Percentiles rank a stretch among this genome's conserved stretches.
These are phyloP conservation scores for Pulveroboletus sp. DNA, from an alignment of 768 basidiomycete genomes.

Conservation along the genomic window DNA sequence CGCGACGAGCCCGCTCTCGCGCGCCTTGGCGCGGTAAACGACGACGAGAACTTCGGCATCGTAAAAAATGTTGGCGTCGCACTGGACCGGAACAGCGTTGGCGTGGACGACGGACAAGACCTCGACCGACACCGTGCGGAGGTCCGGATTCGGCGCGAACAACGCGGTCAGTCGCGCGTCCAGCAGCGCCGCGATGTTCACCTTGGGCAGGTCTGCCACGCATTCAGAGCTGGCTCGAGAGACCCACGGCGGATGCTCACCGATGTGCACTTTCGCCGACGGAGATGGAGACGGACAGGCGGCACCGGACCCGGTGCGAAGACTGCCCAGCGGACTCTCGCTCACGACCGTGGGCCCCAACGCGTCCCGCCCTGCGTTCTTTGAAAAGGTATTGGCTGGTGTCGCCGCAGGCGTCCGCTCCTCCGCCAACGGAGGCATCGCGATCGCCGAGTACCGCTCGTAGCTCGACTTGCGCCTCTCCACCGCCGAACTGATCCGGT, in stretches of 20 bases:
- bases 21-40: conserved; percentile 65
- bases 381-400: conserved; percentile 52
- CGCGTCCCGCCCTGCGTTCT: conserved; percentile 14
- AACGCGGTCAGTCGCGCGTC: conserved; percentile 10
- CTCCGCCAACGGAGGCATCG: conserved; percentile 64
- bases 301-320: conserved; percentile 2
- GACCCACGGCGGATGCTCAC: conserved; percentile 20
- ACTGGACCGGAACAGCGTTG: conserved; percentile 43
- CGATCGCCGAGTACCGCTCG: conserved; percentile 60
- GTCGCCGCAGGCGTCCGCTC: conserved; percentile 57
- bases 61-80: conserved; percentile 57
- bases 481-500: conserved; percentile 21
- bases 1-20: conserved; percentile 57
- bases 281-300: neutral
- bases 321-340: conserved; percentile 12
- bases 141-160: conserved; percentile 32
- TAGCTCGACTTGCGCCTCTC: conserved; percentile 67
- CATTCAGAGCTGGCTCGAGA: neutral
- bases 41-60: conserved; percentile 68
- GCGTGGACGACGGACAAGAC: conserved; percentile 56
- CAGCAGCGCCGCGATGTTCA: conserved; percentile 49
- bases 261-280: conserved; percentile 29
- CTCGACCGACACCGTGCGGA: conserved; percentile 68
- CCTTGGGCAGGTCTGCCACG: conserved; percentile 44
- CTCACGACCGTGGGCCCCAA: conserved; percentile 5